Evolutionary conservation across 2,329 filamentous ascomycete species (phyloP), one percentile per base, ranked within the genome.

Genomic region (Fusarium begoniae): DNA sequence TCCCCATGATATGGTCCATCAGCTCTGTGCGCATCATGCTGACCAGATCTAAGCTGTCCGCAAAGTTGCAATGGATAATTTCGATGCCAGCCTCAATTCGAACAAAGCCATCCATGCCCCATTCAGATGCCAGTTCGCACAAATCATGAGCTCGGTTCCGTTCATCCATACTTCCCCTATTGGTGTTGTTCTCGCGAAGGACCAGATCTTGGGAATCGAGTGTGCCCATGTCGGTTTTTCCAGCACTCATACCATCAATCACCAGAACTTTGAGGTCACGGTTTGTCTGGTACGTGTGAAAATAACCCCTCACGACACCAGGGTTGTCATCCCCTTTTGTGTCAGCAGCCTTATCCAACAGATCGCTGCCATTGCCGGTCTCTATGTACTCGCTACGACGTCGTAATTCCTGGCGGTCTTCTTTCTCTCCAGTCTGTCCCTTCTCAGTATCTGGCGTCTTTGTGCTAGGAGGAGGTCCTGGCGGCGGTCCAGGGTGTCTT

Each of bases 71-170:
- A 26, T 92, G 83, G 56, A 94, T 91, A 60, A 93, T 85, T 80
- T 94, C 92, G 73, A 93, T 93, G 0, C 92, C 92, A 24, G 87
- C 86, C 77, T 94, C 92, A 86, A 91, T 91, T 17, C 92, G 87
- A 5, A 94, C 80, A 28, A 93, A 84, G 1, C 90, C 91, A 75
- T 93, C 89, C n/a, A 93, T 84, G 15, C 88, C 88, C 91, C 79
- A 89, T 61, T 75, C 80, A 66, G 50, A 80, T 15, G 88, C 85
- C 15, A 92, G 74, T 1, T 85, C 80, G 79, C 92, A 94, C 4
- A 93, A 80, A 3, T 84, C 83, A 3, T 75, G 55, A 0, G 90
- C 91, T 12, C 91, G 88, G 5, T 81, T 79, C 10, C 69, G 74
- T 60, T 94, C 91, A 50, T 82, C 83, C 45, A 35, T 57, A 24